These are phyloP conservation scores for Xylariaceae sp. DNA, from an alignment of 2,329 filamentous ascomycete genomes.

Conservation along the genomic window DNA sequence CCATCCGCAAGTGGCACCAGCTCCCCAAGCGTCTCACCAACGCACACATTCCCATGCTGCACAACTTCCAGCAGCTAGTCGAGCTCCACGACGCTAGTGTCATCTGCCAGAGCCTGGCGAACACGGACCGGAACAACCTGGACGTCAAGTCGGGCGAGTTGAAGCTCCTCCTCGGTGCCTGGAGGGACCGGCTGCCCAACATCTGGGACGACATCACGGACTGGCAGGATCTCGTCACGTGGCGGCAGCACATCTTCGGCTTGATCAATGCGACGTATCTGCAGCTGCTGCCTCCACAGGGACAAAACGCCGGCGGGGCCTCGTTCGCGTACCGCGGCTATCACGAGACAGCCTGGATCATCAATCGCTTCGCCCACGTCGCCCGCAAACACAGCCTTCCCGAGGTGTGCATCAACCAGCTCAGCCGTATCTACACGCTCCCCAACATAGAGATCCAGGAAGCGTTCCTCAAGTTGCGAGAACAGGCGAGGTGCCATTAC, in stretches of 20 bases:
- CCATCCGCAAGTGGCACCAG: slow-evolving; percentile 98
- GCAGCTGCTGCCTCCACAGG: slow-evolving; percentile 71
- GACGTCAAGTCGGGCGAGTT: slow-evolving; percentile 94
- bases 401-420: slow-evolving; percentile 93
- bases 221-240: slow-evolving; percentile 99
- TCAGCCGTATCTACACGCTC: slow-evolving; percentile 95
- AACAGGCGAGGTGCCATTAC: slow-evolving; percentile 98
- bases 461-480: slow-evolving; percentile 94
- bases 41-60: slow-evolving; percentile 87
- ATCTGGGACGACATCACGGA: slow-evolving; percentile 99
- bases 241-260: slow-evolving; percentile 97
- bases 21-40: slow-evolving; percentile 90
- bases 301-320: slow-evolving; percentile 77
- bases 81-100: slow-evolving; percentile 96
- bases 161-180: slow-evolving; percentile 87
- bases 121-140: slow-evolving; percentile 77
- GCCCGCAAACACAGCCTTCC: slow-evolving; percentile 94
- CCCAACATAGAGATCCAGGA: slow-evolving; percentile 99
- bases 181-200: slow-evolving; percentile 92
- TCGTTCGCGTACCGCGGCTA: slow-evolving; percentile 96
- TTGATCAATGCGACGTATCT: slow-evolving; percentile 95
- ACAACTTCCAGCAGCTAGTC: slow-evolving; percentile 97
- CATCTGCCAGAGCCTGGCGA: slow-evolving; percentile 84
- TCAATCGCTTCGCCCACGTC: slow-evolving; percentile 97
- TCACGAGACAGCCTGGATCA: slow-evolving; percentile 99